phyloP scores from a whole-genome alignment of 805 yeast species.

The Huiozyma naganishii region DNA sequence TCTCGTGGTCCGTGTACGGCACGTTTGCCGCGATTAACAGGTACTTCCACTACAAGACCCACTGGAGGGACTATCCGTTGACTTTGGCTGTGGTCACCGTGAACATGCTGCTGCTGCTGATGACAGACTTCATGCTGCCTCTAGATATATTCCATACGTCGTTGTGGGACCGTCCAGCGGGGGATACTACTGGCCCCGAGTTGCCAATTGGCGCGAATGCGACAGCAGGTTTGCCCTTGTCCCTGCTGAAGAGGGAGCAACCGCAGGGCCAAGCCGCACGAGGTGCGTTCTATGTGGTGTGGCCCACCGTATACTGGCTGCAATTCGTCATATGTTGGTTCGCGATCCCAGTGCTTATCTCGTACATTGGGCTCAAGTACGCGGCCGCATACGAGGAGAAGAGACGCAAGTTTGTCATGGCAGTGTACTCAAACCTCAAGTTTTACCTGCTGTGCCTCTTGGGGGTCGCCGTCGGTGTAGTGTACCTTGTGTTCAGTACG shows the following conservation, averaged over 20 bases:
- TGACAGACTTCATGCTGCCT: constrained; percentile 23
- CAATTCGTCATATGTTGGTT: constrained; percentile 26
- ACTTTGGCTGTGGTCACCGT: constrained; percentile 12
- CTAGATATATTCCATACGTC: constrained; percentile 15
- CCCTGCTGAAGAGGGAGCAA: too few species aligned
- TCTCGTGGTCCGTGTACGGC: too few species aligned
- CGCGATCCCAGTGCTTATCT: constrained; percentile 22
- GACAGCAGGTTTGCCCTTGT: too few species aligned
- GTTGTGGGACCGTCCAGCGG: neutral
- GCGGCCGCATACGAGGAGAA: constrained; percentile 10
- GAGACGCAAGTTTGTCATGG: constrained; percentile 11
- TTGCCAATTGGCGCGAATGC: too few species aligned
- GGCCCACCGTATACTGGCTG: constrained; percentile 23
- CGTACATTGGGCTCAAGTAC: constrained; percentile 22
- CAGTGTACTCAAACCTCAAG: constrained; percentile 20
- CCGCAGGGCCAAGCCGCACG: too few species aligned
- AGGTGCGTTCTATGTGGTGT: constrained; percentile 3
- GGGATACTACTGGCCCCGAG: neutral
- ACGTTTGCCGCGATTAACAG: constrained; percentile 11
- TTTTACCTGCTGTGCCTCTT: constrained; percentile 20
- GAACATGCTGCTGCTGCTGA: constrained; percentile 20
- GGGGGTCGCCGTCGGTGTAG: constrained; percentile 16
- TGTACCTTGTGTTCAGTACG: constrained; percentile 18
- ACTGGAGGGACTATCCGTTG: constrained; percentile 17
- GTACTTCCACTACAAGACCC: constrained; percentile 22